Evolutionary conservation across 2,329 filamentous ascomycete species (phyloP).

Genomic region (Aureobasidium melanogenum): DNA sequence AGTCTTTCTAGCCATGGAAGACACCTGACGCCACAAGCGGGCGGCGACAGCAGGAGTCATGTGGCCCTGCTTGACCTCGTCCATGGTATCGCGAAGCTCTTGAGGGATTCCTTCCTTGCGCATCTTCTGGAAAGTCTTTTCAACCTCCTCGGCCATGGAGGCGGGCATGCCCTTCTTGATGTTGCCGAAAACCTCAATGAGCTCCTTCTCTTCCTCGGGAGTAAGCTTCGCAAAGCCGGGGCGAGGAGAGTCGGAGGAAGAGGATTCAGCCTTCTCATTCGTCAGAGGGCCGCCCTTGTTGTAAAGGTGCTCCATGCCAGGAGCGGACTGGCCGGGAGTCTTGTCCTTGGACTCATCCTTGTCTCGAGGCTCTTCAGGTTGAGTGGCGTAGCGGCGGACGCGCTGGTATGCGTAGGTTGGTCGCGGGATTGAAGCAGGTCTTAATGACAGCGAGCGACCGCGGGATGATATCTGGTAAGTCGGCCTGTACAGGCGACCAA

Average conservation of each 20-base stretch:
- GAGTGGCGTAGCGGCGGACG: constrained; percentile 35
- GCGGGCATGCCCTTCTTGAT: constrained; percentile 53
- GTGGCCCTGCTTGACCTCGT: constrained; percentile 42
- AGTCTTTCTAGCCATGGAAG: constrained; percentile 46
- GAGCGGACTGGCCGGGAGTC: constrained; percentile 28
- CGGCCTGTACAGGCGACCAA: constrained; percentile 26
- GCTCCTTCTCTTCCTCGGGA: constrained; percentile 46
- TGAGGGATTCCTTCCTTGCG: constrained; percentile 60
- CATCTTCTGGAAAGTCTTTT: constrained; percentile 53
- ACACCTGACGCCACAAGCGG: constrained; percentile 50
- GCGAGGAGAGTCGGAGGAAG: not conserved
- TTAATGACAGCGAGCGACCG: constrained; percentile 25
- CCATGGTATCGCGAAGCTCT: constrained; percentile 57
- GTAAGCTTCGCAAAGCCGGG: constrained; percentile 39
- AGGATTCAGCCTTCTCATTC: constrained; percentile 25
- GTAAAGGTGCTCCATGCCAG: constrained; percentile 39
- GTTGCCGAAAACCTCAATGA: constrained; percentile 49
- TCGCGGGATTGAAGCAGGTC: constrained; percentile 33
- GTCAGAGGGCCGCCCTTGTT: constrained; percentile 34
- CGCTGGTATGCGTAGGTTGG: constrained; percentile 36
- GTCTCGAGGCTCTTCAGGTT: constrained; percentile 36
- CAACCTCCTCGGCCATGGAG: constrained; percentile 51
- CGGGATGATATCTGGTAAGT: constrained; percentile 25
- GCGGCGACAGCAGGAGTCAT: constrained; percentile 55
- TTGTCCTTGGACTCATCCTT: constrained; percentile 27